phyloP scores from a whole-genome alignment of 2,329 filamentous ascomycete genomes.

The Ceratocystis variospora region DNA sequence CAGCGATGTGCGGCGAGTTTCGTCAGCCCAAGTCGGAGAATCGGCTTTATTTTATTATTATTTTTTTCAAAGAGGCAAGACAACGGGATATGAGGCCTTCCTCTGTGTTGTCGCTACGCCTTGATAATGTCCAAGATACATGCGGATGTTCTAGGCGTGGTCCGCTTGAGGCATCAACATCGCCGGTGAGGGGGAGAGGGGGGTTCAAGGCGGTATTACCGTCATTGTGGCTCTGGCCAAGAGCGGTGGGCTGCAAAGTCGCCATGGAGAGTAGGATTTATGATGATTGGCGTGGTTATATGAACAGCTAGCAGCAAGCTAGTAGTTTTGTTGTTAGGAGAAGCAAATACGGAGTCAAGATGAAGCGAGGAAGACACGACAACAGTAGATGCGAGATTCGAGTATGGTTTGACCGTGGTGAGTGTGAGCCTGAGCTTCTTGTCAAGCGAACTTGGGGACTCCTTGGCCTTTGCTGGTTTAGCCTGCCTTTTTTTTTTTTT shows the following conservation, averaged over 20 bases:
- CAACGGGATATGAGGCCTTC: background rate
- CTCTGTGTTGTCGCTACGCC: too few relatives aligned
- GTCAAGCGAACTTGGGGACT: background rate
- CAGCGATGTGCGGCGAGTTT: background rate
- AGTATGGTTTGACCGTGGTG: background rate
- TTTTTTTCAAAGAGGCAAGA: background rate
- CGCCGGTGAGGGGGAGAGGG: background rate
- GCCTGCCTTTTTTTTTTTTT: background rate
- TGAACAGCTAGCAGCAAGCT: background rate
- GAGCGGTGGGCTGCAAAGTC: background rate
- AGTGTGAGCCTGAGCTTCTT: constrained; percentile 1
- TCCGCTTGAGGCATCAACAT: background rate
- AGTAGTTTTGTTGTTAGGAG: background rate
- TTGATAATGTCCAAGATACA: background rate
- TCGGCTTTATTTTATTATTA: background rate
- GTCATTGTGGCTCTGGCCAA: constrained; percentile 4
- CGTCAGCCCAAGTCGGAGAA: background rate
- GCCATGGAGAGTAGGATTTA: background rate
- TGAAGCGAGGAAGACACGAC: background rate
- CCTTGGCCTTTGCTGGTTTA: background rate
- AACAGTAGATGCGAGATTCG: background rate
- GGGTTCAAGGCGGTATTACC: background rate
- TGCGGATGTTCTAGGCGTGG: background rate
- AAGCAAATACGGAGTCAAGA: background rate
- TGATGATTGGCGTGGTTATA: background rate